phyloP scores from a whole-genome alignment of 202 grass and related monocot species.

The Panicum virgatum region DNA sequence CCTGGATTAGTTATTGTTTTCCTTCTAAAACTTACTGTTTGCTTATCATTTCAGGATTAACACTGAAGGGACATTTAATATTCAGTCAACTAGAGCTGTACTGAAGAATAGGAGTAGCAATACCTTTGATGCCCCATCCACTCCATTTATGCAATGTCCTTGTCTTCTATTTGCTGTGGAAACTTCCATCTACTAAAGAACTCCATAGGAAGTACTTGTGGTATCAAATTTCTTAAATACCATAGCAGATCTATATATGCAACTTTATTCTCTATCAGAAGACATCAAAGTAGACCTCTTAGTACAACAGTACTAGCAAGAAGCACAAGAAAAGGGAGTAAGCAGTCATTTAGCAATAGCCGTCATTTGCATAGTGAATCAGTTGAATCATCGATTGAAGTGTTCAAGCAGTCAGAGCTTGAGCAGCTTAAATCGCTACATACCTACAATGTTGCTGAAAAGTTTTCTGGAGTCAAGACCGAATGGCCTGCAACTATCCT shows the following conservation, averaged over 20 bases:
- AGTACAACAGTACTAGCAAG: slow-evolving; percentile 52
- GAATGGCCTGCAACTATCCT: slow-evolving; percentile 79
- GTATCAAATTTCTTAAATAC: slow-evolving; percentile 47
- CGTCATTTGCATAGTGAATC: slow-evolving; percentile 54
- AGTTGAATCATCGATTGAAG: slow-evolving; percentile 55
- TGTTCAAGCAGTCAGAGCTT: slow-evolving; percentile 59
- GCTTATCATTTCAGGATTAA: slow-evolving; percentile 44
- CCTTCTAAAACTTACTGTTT: slow-evolving; percentile 31
- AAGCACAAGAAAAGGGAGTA: slow-evolving; percentile 42
- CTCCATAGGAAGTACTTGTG: slow-evolving; percentile 47
- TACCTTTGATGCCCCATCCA: slow-evolving; percentile 44
- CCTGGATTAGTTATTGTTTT: slow-evolving; percentile 29
- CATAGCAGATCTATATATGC: slow-evolving; percentile 44
- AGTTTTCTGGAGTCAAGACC: slow-evolving; percentile 56
- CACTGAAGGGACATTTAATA: slow-evolving; percentile 20
- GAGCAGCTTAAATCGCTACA: slow-evolving; percentile 71
- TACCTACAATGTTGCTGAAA: slow-evolving; percentile 52
- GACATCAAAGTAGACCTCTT: slow-evolving; percentile 50
- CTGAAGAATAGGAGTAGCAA: slow-evolving; percentile 19
- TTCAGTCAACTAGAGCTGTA: slow-evolving; percentile 32
- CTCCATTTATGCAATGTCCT: slow-evolving; percentile 61
- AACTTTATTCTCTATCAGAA: slow-evolving; percentile 44
- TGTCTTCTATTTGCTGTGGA: slow-evolving; percentile 64
- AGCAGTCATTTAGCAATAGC: slow-evolving; percentile 52
- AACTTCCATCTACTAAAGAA: slow-evolving; percentile 73